phyloP scores from a whole-genome alignment of 2,329 filamentous ascomycete species.

The Colletotrichum melonis region DNA sequence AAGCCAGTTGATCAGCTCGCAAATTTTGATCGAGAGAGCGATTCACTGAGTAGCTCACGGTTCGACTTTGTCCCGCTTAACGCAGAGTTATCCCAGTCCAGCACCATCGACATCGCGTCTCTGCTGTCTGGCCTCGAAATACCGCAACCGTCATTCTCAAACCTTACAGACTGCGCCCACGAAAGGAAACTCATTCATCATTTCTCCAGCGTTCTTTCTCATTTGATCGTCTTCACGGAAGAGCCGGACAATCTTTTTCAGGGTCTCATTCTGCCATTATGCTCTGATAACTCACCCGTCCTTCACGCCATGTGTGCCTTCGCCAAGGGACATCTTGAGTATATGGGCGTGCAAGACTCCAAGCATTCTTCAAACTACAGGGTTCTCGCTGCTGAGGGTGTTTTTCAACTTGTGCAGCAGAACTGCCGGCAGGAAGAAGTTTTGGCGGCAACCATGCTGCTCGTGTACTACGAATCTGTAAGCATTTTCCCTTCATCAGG shows the following conservation, averaged over 20 bases:
- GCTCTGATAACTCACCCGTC: constrained; percentile 65
- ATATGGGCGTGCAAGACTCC: constrained; percentile 58
- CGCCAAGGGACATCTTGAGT: constrained; percentile 85
- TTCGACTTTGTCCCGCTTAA: background rate
- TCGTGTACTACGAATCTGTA: constrained; percentile 52
- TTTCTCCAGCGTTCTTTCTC: background rate
- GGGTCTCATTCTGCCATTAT: constrained; percentile 50
- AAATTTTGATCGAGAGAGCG: background rate
- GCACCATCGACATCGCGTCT: background rate
- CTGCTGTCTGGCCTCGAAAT: background rate
- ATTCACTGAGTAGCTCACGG: background rate
- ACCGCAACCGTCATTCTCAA: background rate
- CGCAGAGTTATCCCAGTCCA: background rate
- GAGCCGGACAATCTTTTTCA: background rate
- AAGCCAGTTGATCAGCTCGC: background rate
- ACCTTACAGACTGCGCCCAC: background rate
- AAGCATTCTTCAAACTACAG: constrained; percentile 70
- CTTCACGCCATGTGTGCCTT: constrained; percentile 88
- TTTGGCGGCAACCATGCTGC: constrained; percentile 68
- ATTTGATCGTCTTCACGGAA: background rate
- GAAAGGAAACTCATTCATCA: background rate
- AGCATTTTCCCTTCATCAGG: background rate
- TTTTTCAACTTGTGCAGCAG: constrained; percentile 61
- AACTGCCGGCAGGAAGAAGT: constrained; percentile 65
- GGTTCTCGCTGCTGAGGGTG: constrained; percentile 66